These are phyloP conservation scores for Russula virescens DNA, from an alignment of 768 basidiomycete species.

Conservation along the genomic window DNA sequence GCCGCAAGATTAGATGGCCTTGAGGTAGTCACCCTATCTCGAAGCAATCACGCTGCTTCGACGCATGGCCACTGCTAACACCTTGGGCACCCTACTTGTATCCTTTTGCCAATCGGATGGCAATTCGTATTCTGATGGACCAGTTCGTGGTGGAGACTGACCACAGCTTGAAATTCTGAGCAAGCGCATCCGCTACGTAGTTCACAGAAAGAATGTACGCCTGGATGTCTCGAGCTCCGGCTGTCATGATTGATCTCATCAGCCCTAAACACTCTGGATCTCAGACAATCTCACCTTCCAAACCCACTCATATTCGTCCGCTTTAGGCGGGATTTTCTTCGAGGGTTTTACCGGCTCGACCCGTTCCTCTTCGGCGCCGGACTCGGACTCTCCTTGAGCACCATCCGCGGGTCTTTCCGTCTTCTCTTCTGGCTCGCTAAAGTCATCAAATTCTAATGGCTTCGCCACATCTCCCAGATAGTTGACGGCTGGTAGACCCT, in stretches of 20 bases:
- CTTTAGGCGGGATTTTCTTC: constrained; percentile 50
- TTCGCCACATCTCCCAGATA: constrained; percentile 58
- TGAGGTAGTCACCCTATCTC: no score
- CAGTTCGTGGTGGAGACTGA: background rate
- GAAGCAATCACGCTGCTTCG: no score
- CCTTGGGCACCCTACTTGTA: no score
- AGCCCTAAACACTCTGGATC: background rate
- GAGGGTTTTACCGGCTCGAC: constrained; percentile 19
- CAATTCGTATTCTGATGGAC: background rate
- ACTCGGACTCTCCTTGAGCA: constrained; percentile 23
- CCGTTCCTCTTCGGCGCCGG: constrained; percentile 20
- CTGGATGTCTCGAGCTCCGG: constrained; percentile 91
- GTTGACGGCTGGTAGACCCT: constrained; percentile 79
- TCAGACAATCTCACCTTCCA: constrained; percentile 72
- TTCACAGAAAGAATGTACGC: constrained; percentile 81
- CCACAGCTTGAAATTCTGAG: background rate
- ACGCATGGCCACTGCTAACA: background rate
- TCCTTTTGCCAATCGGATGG: background rate
- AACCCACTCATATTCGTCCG: constrained; percentile 79
- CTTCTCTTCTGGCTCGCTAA: constrained; percentile 31
- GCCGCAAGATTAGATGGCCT: background rate
- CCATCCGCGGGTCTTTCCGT: constrained; percentile 27
- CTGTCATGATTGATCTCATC: constrained; percentile 36
- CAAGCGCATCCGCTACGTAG: background rate
- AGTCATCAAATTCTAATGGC: constrained; percentile 47